phyloP scores from a whole-genome alignment of 352 stramenopile genomes.

The Globisporangium canariense region DNA sequence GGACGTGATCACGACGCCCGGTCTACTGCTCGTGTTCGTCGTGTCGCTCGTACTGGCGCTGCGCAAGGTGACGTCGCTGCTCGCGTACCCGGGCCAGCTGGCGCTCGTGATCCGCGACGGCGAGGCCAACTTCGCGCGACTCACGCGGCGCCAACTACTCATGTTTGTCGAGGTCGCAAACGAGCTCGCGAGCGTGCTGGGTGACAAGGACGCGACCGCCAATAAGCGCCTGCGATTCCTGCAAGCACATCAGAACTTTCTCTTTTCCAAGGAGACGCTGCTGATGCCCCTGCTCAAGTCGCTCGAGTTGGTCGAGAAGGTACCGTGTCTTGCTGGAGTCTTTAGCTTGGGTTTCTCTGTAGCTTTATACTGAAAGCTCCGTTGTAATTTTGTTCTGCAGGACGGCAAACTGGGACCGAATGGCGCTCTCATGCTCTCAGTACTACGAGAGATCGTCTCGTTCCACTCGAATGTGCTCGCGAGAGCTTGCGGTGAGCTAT shows the following conservation, averaged over 20 bases:
- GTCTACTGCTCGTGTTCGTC: slow-evolving; percentile 47
- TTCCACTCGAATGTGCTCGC: slow-evolving; percentile 34
- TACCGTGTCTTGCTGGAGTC: slow-evolving; percentile 4
- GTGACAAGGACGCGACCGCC: slow-evolving; percentile 20
- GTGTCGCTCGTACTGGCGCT: slow-evolving; percentile 29
- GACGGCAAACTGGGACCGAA: slow-evolving; percentile 39
- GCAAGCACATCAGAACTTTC: slow-evolving; percentile 64
- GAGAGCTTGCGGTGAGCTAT: slow-evolving; percentile 38
- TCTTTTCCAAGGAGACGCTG: slow-evolving; percentile 64
- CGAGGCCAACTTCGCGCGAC: slow-evolving; percentile 68
- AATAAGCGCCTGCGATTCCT: slow-evolving; percentile 44
- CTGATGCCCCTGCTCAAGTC: slow-evolving; percentile 52
- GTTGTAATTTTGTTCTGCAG: background rate
- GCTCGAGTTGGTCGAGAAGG: slow-evolving; percentile 50
- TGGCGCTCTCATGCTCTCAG: slow-evolving; percentile 37
- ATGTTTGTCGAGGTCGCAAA: slow-evolving; percentile 61
- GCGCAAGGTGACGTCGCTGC: slow-evolving; percentile 48
- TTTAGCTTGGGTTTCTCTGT: background rate
- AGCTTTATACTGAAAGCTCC: background rate
- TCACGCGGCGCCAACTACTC: slow-evolving; percentile 65
- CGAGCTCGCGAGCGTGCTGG: slow-evolving; percentile 44
- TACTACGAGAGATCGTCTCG: slow-evolving; percentile 36
- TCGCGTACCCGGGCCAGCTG: slow-evolving; percentile 75
- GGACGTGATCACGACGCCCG: slow-evolving; percentile 45
- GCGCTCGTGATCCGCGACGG: slow-evolving; percentile 75